A percentile compares a stretch with the other conserved stretches of the same genome.
These are phyloP conservation scores for Stephanodiscus triporus DNA, from an alignment of 108 stramenopile genomes.

Conservation along the genomic window DNA sequence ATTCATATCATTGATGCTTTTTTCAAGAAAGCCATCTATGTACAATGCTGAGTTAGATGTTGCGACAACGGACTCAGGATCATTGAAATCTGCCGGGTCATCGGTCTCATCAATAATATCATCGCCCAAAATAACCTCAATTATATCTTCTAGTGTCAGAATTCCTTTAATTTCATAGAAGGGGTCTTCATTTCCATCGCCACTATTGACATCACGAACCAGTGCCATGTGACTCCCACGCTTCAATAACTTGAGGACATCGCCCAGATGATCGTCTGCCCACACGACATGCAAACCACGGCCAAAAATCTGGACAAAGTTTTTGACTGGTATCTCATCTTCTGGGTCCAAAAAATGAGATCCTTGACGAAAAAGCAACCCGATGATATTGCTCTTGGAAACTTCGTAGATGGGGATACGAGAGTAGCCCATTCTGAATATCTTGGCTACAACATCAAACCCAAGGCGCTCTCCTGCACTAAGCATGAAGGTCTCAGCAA, in stretches of 20 bases:
- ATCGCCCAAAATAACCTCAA: conserved; percentile 94
- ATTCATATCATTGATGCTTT: conserved; percentile 7
- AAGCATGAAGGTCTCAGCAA: conserved; percentile 94
- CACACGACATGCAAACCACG: conserved; percentile 86
- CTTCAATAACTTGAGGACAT: conserved; percentile 89
- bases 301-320: conserved; percentile 94
- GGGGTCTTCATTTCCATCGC: conserved; percentile 79
- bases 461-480: conserved; percentile 84
- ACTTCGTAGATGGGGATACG: conserved; percentile 93
- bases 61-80: conserved; percentile 55
- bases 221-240: conserved; percentile 94
- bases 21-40: conserved; percentile 33
- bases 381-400: conserved; percentile 87
- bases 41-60: conserved; percentile 48
- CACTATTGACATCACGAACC: conserved; percentile 91
- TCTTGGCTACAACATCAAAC: conserved; percentile 91
- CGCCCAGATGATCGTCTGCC: conserved; percentile 88
- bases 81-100: conserved; percentile 71
- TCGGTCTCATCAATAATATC: conserved; percentile 99
- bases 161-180: conserved; percentile 95
- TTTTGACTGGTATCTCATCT: conserved; percentile 87
- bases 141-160: conserved; percentile 97
- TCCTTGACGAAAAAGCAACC: conserved; percentile 98
- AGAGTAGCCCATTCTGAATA: conserved; percentile 96
- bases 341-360: conserved; percentile 97